Evolutionary conservation across 2,329 filamentous ascomycete genomes (phyloP), one percentile per base, ranked within the genome.

Genomic region (Fusarium clavum): DNA sequence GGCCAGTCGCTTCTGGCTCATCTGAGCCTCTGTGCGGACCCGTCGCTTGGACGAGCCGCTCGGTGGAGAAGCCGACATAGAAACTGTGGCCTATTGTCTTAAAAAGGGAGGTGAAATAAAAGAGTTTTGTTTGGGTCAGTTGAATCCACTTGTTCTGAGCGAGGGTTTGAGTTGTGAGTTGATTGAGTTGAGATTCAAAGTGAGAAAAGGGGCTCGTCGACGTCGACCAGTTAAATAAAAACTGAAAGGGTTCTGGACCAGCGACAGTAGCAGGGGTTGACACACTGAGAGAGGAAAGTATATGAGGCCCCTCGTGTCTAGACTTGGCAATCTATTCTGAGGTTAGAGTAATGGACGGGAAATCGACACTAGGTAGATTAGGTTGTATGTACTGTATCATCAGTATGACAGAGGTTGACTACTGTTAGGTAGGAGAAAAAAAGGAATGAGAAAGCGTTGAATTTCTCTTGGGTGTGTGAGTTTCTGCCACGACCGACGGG

Each of bases 1-100:
- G 12, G 67, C 66, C 20, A 65, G 60, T n/a, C 74, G 62, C 56
- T 76, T 76, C 46, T 75, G 74, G 64, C 59, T 72, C 58, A 76
- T 63, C 32, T 76, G 74, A 47, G 68, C 72, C 22, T 76, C 74
- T 44, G 67, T 76, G 49, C 74, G 71, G 34, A 71, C 59, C 48
- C 70, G 61, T 43, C 64, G 61, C 46, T 65, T 71, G 54, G 69
- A 45, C 34, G 69, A 48, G 57, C 57, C 64, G 40, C 64, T 62
- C 6, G 61, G 41, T 56, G 69, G 64, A 48, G 69, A 69, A 46
- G 68, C 51, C 1, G 65, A 57, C 69, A 72, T 72, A 43, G 29
- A 32, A 30, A 8, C 8, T 16, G 41, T 10, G 9, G 16, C 25
- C 14, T 6, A 3, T 38, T n/a, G 34, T 38, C 61, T 57, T 22